A percentile compares a stretch with the other conserved stretches of the same genome.
Conservation (phyloP, 306 rosid genomes). For the Ammopiptanthus mongolicus region DNA sequence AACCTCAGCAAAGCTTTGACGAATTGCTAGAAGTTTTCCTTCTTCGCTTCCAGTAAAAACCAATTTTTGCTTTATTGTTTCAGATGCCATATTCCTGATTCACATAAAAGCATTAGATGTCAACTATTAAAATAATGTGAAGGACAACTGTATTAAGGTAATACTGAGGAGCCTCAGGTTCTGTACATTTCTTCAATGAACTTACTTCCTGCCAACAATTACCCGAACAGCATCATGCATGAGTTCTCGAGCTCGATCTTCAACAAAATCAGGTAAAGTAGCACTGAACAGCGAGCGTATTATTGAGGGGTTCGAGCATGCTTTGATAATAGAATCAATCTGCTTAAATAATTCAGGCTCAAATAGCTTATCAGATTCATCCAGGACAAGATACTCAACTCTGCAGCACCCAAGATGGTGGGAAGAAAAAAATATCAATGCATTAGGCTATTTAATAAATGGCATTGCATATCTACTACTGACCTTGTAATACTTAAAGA, state of each 20-base stretch:
- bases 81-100: constrained; percentile 87
- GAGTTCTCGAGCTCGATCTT: constrained; percentile 84
- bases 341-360: constrained; percentile 80
- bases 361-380: constrained; percentile 96
- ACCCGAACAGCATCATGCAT: constrained; percentile 98
- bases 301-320: constrained; percentile 90
- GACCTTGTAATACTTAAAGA: background rate
- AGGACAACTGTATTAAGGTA: background rate
- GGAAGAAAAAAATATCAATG: constrained; percentile 20
- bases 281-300: constrained; percentile 87
- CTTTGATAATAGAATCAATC: constrained; percentile 77
- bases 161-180: background rate
- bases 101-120: constrained; percentile 23
- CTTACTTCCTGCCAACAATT: constrained; percentile 94
- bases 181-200: constrained; percentile 8
- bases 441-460: background rate
- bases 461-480: background rate
- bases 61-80: constrained; percentile 75
- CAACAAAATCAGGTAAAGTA: constrained; percentile 91
- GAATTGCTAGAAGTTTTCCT: constrained; percentile 87
- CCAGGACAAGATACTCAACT: constrained; percentile 85
- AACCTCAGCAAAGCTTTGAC: constrained; percentile 93
- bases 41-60: constrained; percentile 92
- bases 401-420: constrained; percentile 45
- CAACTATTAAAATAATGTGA: background rate